These are phyloP conservation scores for Hypoxylon fragiforme DNA, from an alignment of 495 filamentous ascomycete species.

Conservation along the genomic window DNA sequence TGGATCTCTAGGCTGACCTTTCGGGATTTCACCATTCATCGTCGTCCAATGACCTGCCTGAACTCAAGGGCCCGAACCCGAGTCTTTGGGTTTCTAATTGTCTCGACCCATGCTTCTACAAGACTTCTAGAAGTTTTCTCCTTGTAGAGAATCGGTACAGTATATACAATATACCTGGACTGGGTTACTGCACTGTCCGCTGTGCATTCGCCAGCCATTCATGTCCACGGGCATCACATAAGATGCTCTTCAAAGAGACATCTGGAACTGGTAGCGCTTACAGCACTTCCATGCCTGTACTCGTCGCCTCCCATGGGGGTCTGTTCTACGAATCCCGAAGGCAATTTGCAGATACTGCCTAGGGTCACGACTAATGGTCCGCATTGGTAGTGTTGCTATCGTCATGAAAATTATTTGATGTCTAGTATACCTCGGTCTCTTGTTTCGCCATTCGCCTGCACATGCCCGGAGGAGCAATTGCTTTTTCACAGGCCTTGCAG, in stretches of 20 bases:
- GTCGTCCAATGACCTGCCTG: constrained; percentile 17
- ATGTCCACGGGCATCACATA: no score
- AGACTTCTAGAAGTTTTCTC: constrained; percentile 35
- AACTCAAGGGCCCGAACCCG: constrained; percentile 25
- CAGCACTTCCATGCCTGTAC: constrained; percentile 7
- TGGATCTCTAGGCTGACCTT: constrained; percentile 17
- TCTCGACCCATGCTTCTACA: constrained; percentile 26
- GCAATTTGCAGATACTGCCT: constrained; percentile 1
- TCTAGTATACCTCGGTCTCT: constrained; percentile 2
- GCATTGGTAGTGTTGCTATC: constrained; percentile 5
- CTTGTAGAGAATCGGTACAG: constrained; percentile 11
- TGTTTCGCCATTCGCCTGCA: constrained; percentile 23
- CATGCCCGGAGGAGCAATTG: constrained; percentile 34
- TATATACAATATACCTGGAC: not conserved
- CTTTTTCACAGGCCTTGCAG: constrained; percentile 13
- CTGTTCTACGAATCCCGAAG: not conserved
- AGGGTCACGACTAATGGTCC: constrained; percentile 7
- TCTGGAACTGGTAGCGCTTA: constrained; percentile 1
- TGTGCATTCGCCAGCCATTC: constrained; percentile 10
- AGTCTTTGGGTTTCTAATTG: constrained; percentile 30
- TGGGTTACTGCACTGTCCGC: constrained; percentile 14
- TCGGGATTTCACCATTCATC: constrained; percentile 20
- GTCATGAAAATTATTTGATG: constrained; percentile 7
- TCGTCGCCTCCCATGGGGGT: constrained; percentile 4
- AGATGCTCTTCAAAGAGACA: no score